Percentiles rank a stretch among this genome's conserved stretches.
Conservation (phyloP, 257 asterid species). For the Sherardia arvensis region DNA sequence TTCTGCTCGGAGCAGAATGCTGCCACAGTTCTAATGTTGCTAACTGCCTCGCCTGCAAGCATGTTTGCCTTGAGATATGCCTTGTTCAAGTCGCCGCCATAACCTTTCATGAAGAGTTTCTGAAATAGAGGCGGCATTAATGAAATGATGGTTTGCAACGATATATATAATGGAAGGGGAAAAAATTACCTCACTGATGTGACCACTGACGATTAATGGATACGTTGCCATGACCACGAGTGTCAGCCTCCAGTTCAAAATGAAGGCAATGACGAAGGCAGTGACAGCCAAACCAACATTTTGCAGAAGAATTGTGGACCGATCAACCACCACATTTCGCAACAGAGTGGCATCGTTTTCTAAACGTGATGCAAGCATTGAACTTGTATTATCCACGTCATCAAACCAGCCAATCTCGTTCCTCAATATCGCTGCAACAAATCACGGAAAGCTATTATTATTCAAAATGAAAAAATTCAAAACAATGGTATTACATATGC, state of each 20-base stretch:
- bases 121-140: slow-evolving; percentile 28
- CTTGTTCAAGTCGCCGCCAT: slow-evolving; percentile 80
- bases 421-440: slow-evolving; percentile 77
- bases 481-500: neutral
- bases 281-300: slow-evolving; percentile 72
- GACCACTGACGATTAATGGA: slow-evolving; percentile 84
- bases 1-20: slow-evolving; percentile 93
- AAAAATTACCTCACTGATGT: slow-evolving; percentile 96
- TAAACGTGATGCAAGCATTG: slow-evolving; percentile 79
- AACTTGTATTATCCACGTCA: slow-evolving; percentile 57
- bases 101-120: slow-evolving; percentile 96
- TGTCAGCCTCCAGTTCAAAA: slow-evolving; percentile 95
- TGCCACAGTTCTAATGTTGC: slow-evolving; percentile 89
- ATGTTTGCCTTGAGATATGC: slow-evolving; percentile 92
- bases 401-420: slow-evolving; percentile 98
- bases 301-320: slow-evolving; percentile 74
- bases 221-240: slow-evolving; percentile 86
- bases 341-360: slow-evolving; percentile 81
- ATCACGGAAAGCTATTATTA: neutral
- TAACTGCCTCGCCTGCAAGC: slow-evolving; percentile 98
- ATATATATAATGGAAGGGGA: too few species aligned
- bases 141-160: neutral
- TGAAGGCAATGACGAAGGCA: slow-evolving; percentile 79
- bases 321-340: slow-evolving; percentile 84
- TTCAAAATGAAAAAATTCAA: neutral